Conservation (phyloP, 2,329 filamentous ascomycete genomes). For the Sphaerulina vaccinii region DNA sequence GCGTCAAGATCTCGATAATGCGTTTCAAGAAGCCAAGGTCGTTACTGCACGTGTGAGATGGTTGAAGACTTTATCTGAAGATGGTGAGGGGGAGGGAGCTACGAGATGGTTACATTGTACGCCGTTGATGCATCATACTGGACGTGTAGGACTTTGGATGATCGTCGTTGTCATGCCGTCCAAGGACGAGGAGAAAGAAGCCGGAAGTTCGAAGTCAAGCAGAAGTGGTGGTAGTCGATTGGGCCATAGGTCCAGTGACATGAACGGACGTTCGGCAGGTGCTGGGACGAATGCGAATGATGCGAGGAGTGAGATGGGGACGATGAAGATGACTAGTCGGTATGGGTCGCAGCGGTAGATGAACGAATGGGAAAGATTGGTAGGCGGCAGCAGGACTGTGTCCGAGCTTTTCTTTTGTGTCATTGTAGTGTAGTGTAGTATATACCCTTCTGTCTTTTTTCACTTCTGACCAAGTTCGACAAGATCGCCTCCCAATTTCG, state of each 20-base stretch:
- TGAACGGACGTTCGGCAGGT: no score
- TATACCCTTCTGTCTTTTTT: no score
- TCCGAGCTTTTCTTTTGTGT: no score
- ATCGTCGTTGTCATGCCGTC: constrained; percentile 58
- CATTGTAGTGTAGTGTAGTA: no score
- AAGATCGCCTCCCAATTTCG: constrained; percentile 59
- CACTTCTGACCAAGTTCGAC: no score
- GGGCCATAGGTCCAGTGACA: neutral
- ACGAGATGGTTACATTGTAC: constrained; percentile 15
- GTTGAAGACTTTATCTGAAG: neutral
- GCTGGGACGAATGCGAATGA: no score
- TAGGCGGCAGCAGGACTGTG: no score
- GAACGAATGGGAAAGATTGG: no score
- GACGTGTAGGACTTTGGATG: constrained; percentile 74
- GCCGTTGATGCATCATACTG: constrained; percentile 31
- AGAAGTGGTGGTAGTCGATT: neutral
- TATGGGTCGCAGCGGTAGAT: no score
- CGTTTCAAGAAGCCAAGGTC: constrained; percentile 13
- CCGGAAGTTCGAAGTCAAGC: neutral
- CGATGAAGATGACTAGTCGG: no score
- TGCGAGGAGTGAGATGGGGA: no score
- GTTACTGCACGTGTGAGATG: constrained; percentile 12
- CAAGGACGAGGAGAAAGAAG: neutral
- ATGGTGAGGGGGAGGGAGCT: constrained; percentile 9
- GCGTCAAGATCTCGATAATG: constrained; percentile 11